phyloP scores from a whole-genome alignment of 2,329 filamentous ascomycete genomes.

The Talaromyces rugulosus region DNA sequence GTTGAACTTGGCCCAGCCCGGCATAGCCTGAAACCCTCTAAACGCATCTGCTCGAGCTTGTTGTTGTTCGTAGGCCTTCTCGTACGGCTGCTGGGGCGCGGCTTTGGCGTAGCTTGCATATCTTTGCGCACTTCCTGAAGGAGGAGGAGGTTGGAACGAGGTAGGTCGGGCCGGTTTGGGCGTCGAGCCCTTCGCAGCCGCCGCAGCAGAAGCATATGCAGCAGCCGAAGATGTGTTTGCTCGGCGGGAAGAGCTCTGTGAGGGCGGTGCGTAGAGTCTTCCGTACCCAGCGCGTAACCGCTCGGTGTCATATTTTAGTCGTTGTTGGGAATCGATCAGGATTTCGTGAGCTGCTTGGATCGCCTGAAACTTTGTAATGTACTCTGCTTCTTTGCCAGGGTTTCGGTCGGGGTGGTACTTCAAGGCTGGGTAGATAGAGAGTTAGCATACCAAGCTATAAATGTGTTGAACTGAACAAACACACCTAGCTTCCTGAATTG shows the following conservation, averaged over 20 bases:
- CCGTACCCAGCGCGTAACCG: constrained; percentile 48
- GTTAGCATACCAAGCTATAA: neutral
- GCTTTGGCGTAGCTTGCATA: constrained; percentile 39
- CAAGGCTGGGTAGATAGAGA: constrained; percentile 53
- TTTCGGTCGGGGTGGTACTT: constrained; percentile 89
- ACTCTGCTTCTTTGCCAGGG: constrained; percentile 73
- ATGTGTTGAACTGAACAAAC: neutral
- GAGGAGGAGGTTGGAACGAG: constrained; percentile 19
- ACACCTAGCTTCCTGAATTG: constrained; percentile 79
- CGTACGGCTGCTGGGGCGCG: constrained; percentile 35
- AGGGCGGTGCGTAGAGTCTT: constrained; percentile 26
- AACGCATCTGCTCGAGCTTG: constrained; percentile 42
- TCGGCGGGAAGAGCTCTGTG: constrained; percentile 24
- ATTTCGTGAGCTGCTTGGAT: constrained; percentile 86
- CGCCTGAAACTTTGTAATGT: constrained; percentile 75
- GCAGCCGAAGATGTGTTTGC: constrained; percentile 21
- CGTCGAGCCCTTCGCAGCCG: constrained; percentile 21
- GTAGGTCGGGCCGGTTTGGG: constrained; percentile 21
- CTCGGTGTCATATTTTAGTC: constrained; percentile 60
- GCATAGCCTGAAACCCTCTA: constrained; percentile 41
- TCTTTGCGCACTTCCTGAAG: constrained; percentile 35
- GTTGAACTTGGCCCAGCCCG: constrained; percentile 39
- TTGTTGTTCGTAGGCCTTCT: constrained; percentile 32
- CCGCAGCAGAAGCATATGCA: constrained; percentile 18
- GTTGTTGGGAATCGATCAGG: constrained; percentile 55